Evolutionary conservation across 441 rosid species (phyloP).

Genomic region (Daphne laureola): DNA sequence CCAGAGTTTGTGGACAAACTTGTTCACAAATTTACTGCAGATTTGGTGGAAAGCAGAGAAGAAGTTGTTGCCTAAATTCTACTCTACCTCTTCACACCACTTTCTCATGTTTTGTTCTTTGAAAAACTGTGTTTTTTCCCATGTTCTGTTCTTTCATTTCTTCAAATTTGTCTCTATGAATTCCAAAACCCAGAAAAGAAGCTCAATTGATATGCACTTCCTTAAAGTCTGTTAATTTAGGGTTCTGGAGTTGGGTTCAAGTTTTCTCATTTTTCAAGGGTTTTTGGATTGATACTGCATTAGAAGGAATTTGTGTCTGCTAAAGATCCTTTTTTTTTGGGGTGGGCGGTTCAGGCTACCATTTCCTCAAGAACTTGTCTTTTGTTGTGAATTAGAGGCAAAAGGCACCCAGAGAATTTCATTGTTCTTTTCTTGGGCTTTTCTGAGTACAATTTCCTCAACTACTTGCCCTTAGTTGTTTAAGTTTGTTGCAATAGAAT

Average conservation of each 20-base stretch:
- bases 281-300: slow-evolving; percentile 16
- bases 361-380: too few species aligned
- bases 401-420: too few species aligned
- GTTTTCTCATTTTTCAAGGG: slow-evolving; percentile 1
- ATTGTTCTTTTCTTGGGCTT: slow-evolving; percentile 8
- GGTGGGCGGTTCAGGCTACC: too few species aligned
- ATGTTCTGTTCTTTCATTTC: slow-evolving; percentile 1
- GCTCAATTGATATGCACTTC: not conserved
- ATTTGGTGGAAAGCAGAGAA: slow-evolving; percentile 18
- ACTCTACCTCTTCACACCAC: slow-evolving; percentile 16
- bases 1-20: slow-evolving; percentile 22
- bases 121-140: not conserved
- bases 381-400: too few species aligned
- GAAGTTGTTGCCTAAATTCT: slow-evolving; percentile 25
- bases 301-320: slow-evolving; percentile 1
- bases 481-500: slow-evolving; percentile 15
- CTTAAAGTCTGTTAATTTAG: not conserved
- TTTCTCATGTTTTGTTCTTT: slow-evolving; percentile 7
- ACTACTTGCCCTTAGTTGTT: slow-evolving; percentile 16
- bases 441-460: slow-evolving; percentile 11
- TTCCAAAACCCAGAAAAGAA: slow-evolving; percentile 6
- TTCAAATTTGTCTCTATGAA: slow-evolving; percentile 4
- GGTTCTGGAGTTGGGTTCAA: too few species aligned
- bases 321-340: not conserved
- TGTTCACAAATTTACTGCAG: slow-evolving; percentile 20